Base-by-base conservation (phyloP, 768 basidiomycete genomes). In the Leccinum longicurvipes region DNA sequence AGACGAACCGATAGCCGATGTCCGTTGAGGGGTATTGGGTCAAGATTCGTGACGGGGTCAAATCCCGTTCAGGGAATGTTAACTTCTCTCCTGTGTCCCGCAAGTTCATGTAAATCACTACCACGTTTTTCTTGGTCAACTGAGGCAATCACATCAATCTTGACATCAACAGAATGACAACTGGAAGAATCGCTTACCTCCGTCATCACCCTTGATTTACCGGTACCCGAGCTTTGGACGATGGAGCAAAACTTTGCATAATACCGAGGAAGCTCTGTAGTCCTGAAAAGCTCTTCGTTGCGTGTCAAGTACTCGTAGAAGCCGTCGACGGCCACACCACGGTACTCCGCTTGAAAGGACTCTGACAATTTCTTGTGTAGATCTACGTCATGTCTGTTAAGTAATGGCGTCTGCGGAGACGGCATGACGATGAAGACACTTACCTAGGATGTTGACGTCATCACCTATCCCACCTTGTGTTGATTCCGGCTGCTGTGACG, bases 61-160 rank as follows among this genome's bases (percentile, higher is more conserved):
- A 3, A 53, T 67, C 66, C 0, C 54, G 66, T 4, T 3, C 1
- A 17, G 66, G 65, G 34, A 64, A 64, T 3, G 57, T 34, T 0
- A 7, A 25, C 21, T 23, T 6, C 6, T 66, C 65, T 0, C 9
- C n/a, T 7, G 21, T 15, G 1, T 1, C 29, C 6, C 56, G 55
- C 11, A 65, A 10, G 52, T 59, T 61, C 51, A 65, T 61, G 39
- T 65, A 64, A 2, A 65, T 32, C 0, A 67, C 66, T 1, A 62
- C 10, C 32, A 61, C 58, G 5, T 25, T n/a, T 8, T 56, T 65
- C 27, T 56, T 55, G 39, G 47, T 27, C 23, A 63, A 46, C 60
- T 63, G 31, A 3, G 15, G 14, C 17, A 1, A 47, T 28, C 50
- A 6, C 56, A 48, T 23, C 10, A 47, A 21, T 11, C 0, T 24